These are phyloP conservation scores for Torulaspora pretoriensis DNA, from an alignment of 1,139 yeast genomes.

Conservation along the genomic window DNA sequence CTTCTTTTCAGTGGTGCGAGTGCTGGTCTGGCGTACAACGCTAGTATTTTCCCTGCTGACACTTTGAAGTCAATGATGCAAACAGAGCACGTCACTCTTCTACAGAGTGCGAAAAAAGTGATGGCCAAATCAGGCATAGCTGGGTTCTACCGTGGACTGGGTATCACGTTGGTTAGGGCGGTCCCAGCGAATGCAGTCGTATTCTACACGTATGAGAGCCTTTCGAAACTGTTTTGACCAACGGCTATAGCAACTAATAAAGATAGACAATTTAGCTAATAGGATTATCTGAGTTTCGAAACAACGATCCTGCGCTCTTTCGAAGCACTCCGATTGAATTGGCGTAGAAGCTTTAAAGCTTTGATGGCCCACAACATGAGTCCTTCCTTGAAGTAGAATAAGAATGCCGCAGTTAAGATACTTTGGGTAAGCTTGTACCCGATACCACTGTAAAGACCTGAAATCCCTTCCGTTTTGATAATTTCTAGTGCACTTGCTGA, in stretches of 20 bases:
- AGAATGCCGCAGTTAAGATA: conserved; percentile 81
- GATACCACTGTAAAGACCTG: conserved; percentile 77
- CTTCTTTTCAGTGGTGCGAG: conserved; percentile 72
- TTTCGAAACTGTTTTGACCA: conserved; percentile 31
- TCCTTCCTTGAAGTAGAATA: conserved; percentile 89
- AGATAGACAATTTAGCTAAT: not conserved
- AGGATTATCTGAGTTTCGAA: not conserved
- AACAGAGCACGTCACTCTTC: conserved; percentile 42
- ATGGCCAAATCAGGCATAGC: conserved; percentile 43
- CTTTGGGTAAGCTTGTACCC: conserved; percentile 76
- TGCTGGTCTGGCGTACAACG: conserved; percentile 80
- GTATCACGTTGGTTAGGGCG: conserved; percentile 75
- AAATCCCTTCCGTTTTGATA: conserved; percentile 61
- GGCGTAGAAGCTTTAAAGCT: conserved; percentile 16
- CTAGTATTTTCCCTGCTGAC: conserved; percentile 82
- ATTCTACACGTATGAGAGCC: conserved; percentile 70
- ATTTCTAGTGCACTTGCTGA: conserved; percentile 43
- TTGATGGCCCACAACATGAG: conserved; percentile 42
- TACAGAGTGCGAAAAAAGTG: conserved; percentile 40
- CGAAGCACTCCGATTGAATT: conserved; percentile 2
- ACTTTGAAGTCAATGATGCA: conserved; percentile 87
- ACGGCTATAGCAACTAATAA: not conserved
- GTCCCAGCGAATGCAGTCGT: conserved; percentile 88
- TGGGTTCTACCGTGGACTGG: conserved; percentile 80
- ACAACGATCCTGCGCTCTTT: not conserved